phyloP scores from a whole-genome alignment of 2,329 filamentous ascomycete species.

The Claviceps paspali region DNA sequence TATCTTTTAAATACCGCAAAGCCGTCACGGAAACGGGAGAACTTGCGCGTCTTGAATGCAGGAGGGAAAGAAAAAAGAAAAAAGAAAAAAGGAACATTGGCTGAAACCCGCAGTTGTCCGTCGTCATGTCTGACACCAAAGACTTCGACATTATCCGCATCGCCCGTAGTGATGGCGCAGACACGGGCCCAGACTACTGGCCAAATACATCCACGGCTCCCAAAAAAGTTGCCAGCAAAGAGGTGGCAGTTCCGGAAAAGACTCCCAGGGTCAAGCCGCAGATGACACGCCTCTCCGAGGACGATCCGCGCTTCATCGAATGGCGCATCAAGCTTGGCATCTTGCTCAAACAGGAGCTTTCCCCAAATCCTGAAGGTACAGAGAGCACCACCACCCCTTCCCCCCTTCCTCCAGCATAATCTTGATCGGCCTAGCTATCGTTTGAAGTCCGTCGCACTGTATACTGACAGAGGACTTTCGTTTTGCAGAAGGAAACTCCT shows the following conservation, averaged over 20 bases:
- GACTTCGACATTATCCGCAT: conserved; percentile 27
- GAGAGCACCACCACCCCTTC: not conserved
- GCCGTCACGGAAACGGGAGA: too few relatives aligned
- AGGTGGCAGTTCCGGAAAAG: conserved; percentile 17
- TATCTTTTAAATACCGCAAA: too few relatives aligned
- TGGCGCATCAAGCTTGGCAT: conserved; percentile 31
- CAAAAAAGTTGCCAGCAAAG: conserved; percentile 22
- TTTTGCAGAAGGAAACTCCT: conserved; percentile 25
- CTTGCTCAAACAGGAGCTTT: conserved; percentile 29
- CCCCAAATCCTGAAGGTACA: conserved; percentile 25
- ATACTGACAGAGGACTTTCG: too few relatives aligned
- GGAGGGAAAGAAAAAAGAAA: not conserved
- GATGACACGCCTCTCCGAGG: conserved; percentile 26
- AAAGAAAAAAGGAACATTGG: too few relatives aligned
- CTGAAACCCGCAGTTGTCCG: not conserved
- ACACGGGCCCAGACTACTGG: conserved; percentile 30
- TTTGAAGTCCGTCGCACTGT: too few relatives aligned
- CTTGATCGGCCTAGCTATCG: too few relatives aligned
- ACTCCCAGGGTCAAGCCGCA: conserved; percentile 24
- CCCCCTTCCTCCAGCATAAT: too few relatives aligned
- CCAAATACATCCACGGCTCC: conserved; percentile 16
- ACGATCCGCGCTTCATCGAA: conserved; percentile 28
- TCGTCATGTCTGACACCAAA: conserved; percentile 18
- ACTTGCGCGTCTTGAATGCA: not conserved
- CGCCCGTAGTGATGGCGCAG: conserved; percentile 29